Conservation (phyloP, 345 rosid species). For the Eutrema yunnanense region DNA sequence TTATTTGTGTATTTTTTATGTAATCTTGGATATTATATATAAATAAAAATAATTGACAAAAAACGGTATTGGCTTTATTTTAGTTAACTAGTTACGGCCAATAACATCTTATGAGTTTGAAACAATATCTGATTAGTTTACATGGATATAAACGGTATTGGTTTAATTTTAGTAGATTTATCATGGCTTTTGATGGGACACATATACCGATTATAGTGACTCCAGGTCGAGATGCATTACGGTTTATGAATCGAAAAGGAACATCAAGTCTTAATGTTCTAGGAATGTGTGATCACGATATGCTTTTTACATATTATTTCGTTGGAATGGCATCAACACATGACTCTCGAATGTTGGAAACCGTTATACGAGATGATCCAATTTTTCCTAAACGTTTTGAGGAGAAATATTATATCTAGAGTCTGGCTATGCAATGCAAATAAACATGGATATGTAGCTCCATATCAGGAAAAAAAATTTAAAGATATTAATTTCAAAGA, state of each 20-base stretch:
- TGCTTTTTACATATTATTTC: conserved; percentile 2
- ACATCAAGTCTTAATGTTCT: not conserved
- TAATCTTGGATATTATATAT: too few species aligned
- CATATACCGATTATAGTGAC: not conserved
- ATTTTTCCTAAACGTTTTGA: not conserved
- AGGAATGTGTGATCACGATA: not conserved
- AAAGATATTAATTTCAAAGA: not conserved
- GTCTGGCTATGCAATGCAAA: not conserved
- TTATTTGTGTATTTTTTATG: too few species aligned
- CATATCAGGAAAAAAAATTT: not conserved
- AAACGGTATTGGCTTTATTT: too few species aligned
- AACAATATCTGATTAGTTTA: not conserved
- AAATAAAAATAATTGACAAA: too few species aligned
- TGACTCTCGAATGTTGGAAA: not conserved
- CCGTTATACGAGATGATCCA: not conserved
- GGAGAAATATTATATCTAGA: not conserved
- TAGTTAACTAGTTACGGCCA: too few species aligned
- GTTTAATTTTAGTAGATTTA: not conserved
- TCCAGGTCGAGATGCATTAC: not conserved
- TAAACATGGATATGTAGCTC: not conserved
- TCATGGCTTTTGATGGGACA: not conserved
- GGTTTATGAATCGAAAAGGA: not conserved
- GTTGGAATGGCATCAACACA: not conserved
- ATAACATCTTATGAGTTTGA: too few species aligned
- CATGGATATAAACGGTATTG: not conserved